These are phyloP conservation scores for Penicillium soppii DNA, from an alignment of 495 filamentous ascomycete species.

Conservation along the genomic window DNA sequence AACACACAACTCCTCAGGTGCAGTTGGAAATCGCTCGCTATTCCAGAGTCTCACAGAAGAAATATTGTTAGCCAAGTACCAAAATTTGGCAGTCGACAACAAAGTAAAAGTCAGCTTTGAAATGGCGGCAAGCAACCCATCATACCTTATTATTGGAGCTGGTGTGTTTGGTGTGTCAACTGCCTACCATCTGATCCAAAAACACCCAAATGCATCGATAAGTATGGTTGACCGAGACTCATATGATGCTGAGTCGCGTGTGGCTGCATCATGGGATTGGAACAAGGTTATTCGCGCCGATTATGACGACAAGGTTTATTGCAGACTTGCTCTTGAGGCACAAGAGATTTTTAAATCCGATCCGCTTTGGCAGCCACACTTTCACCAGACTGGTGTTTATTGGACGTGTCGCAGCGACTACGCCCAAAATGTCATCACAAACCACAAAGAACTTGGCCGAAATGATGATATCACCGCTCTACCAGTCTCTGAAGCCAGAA, in stretches of 20 bases:
- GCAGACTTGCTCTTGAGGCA: slow-evolving; percentile 55
- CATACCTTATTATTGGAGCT: slow-evolving; percentile 61
- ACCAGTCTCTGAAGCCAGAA: slow-evolving; percentile 41
- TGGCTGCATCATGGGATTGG: slow-evolving; percentile 64
- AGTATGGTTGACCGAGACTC: slow-evolving; percentile 58
- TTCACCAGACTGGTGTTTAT: slow-evolving; percentile 56
- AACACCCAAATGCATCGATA: slow-evolving; percentile 49
- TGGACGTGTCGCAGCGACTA: slow-evolving; percentile 44
- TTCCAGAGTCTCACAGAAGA: not conserved
- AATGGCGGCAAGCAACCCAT: slow-evolving; percentile 27
- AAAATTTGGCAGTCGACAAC: no score
- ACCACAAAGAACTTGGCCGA: slow-evolving; percentile 48
- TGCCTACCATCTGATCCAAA: slow-evolving; percentile 56
- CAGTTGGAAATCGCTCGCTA: not conserved
- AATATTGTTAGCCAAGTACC: not conserved
- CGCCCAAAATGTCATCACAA: slow-evolving; percentile 45
- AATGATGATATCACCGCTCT: slow-evolving; percentile 39
- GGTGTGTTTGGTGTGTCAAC: slow-evolving; percentile 68
- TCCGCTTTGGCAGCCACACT: slow-evolving; percentile 54
- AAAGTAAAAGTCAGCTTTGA: not conserved
- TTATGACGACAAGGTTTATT: slow-evolving; percentile 59
- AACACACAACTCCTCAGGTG: not conserved
- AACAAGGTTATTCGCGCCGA: slow-evolving; percentile 69
- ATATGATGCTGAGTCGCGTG: slow-evolving; percentile 37
- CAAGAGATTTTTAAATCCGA: slow-evolving; percentile 52